phyloP scores from a whole-genome alignment of 2,329 filamentous ascomycete genomes.

The Blastomyces silverae region DNA sequence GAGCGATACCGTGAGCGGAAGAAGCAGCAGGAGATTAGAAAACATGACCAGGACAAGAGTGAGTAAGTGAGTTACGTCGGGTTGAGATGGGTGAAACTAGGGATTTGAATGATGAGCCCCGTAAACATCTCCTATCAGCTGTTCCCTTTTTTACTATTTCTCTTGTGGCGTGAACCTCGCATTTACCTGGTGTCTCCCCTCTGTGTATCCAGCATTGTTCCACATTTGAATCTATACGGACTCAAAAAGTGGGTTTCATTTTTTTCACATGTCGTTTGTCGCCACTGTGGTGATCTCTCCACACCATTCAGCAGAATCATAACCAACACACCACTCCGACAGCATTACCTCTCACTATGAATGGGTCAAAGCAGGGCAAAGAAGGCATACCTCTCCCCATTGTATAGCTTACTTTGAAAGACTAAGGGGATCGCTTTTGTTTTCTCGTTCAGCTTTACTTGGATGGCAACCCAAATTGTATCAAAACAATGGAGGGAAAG shows the following conservation, averaged over 20 bases:
- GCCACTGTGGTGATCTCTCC: not conserved
- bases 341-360: not conserved
- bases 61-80: not conserved
- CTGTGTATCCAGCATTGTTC: not conserved
- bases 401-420: not conserved
- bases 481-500: not conserved
- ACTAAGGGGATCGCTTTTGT: no score
- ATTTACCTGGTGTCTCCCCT: constrained; percentile 1
- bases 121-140: constrained; percentile 5
- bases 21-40: constrained; percentile 25
- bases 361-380: not conserved
- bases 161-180: not conserved
- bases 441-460: not conserved
- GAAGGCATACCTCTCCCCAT: not conserved
- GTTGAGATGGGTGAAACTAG: not conserved
- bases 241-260: not conserved
- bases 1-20: constrained; percentile 24
- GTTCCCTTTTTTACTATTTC: not conserved
- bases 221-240: constrained; percentile 9
- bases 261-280: not conserved
- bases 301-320: not conserved
- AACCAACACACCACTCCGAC: not conserved
- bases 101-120: not conserved
- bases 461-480: not conserved
- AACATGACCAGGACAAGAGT: constrained; percentile 22